phyloP scores from a whole-genome alignment of 164 flowering plant species.

The Magnolia sinica region DNA sequence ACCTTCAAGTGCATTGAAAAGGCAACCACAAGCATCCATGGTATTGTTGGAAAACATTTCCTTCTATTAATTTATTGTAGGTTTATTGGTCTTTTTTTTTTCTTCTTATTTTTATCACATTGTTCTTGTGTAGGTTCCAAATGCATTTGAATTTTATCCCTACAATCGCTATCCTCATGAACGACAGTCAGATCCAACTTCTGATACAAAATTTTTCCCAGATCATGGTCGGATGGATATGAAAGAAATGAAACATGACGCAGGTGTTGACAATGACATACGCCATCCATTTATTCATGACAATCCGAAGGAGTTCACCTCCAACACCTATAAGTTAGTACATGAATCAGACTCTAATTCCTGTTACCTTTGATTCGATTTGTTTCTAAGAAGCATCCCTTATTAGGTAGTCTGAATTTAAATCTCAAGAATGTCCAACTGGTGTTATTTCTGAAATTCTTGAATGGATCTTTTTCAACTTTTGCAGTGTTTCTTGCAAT shows the following conservation, averaged over 20 bases:
- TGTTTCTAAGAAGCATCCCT: background rate
- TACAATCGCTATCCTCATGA: slow-evolving; percentile 25
- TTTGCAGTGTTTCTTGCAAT: no score
- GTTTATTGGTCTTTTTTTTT: background rate
- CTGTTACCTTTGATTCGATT: background rate
- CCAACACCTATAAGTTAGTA: slow-evolving; percentile 19
- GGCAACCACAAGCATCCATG: slow-evolving; percentile 34
- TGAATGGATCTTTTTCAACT: background rate
- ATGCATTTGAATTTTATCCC: slow-evolving; percentile 20
- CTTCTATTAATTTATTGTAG: background rate
- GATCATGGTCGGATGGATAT: slow-evolving; percentile 22
- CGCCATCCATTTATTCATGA: slow-evolving; percentile 15
- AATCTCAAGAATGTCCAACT: background rate
- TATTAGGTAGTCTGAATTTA: background rate
- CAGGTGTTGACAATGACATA: slow-evolving; percentile 23
- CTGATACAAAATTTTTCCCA: slow-evolving; percentile 29
- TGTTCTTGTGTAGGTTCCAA: slow-evolving; percentile 34
- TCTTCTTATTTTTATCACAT: background rate
- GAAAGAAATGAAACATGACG: slow-evolving; percentile 11
- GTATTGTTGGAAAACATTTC: slow-evolving; percentile 28
- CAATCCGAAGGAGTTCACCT: slow-evolving; percentile 11
- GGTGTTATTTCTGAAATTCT: background rate
- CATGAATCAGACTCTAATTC: background rate
- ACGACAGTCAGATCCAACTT: slow-evolving; percentile 23
- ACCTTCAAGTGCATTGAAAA: slow-evolving; percentile 18